Evolutionary conservation across 2,329 filamentous ascomycete genomes (phyloP), one percentile per base, ranked within the genome.

Genomic region (Penicillium decumbens): DNA sequence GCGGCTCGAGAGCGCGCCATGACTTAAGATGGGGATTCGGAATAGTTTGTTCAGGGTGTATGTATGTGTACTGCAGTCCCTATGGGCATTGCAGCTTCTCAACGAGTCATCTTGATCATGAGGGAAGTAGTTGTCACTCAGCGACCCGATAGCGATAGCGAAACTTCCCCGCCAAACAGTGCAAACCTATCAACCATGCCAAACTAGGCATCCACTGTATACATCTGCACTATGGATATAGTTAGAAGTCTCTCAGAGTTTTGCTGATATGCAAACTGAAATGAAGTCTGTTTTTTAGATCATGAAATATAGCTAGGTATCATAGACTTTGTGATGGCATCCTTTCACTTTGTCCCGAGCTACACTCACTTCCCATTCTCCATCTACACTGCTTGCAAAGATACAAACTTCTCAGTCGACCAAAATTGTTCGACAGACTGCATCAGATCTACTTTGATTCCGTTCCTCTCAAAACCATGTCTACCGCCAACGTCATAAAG

Each of bases 1-100:
- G 68, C 61, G 43, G 72, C 69, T 51, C 73, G 67, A 45, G 71
- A 63, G 27, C 72, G 72, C 57, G 72, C 67, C 73, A 75, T 75
- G 0, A 15, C 20, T n/a, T 33, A 35, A 37, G 43, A 25, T 32
- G 15, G 15, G 25, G 25, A 24, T 39, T 28, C 3, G 7, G 12
- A 13, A 8, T 3, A 40, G 12, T 3, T 18, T 41, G 12, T 6
- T 29, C 23, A 12, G 1, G 24, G 33, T 23, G 9, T 6, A 4
- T 4, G n/a, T 12, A 20, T 18, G 8, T n/a, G 25, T 29, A 12
- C n/a, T 28, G 30, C 12, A 38, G 29, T 52, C 42, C 30, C 40
- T 24, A 28, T 25, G 24, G 46, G 43, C 42, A 51, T 51, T 43
- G 43, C 41, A 39, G 38, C 30, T 33, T 13, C 41, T 55, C 41